phyloP scores from a whole-genome alignment of 805 yeast genomes.

The Ogataea siamensis region DNA sequence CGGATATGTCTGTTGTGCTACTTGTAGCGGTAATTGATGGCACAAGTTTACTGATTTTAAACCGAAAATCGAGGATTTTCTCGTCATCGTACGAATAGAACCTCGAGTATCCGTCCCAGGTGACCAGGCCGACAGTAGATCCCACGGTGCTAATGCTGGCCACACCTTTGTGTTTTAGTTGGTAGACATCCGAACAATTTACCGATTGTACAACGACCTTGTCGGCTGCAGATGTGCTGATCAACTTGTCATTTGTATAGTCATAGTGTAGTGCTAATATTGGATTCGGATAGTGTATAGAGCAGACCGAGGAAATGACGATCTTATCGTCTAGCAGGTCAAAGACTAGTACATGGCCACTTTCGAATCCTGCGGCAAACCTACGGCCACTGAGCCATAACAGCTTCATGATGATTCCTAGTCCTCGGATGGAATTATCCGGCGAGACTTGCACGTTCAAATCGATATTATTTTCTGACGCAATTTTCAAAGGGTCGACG shows the following conservation, averaged over 20 bases:
- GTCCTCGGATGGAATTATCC: conserved; percentile 30
- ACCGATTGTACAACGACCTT: conserved; percentile 34
- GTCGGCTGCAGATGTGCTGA: conserved; percentile 51
- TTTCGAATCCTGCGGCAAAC: conserved; percentile 65
- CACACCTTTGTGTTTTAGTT: conserved; percentile 40
- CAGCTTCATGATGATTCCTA: conserved; percentile 70
- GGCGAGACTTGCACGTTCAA: conserved; percentile 20
- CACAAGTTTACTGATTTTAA: conserved; percentile 26
- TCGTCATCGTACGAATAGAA: conserved; percentile 30
- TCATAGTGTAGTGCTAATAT: conserved; percentile 43
- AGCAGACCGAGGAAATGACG: conserved; percentile 21
- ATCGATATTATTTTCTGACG: conserved; percentile 27
- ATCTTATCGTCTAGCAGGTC: conserved; percentile 24
- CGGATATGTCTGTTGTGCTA: conserved; percentile 9
- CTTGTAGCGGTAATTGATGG: conserved; percentile 27
- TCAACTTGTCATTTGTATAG: conserved; percentile 23
- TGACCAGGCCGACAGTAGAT: conserved; percentile 36
- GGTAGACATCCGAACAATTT: conserved; percentile 2
- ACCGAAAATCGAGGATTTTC: conserved; percentile 19
- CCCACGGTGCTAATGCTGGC: conserved; percentile 28
- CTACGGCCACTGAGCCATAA: conserved; percentile 35
- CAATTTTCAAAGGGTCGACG: conserved; percentile 30
- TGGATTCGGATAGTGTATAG: conserved; percentile 53
- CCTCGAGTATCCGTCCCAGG: conserved; percentile 52
- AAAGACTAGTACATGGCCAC: conserved; percentile 54